phyloP scores from a whole-genome alignment of 345 rosid genomes.

The Eucalyptus erythrocorys region DNA sequence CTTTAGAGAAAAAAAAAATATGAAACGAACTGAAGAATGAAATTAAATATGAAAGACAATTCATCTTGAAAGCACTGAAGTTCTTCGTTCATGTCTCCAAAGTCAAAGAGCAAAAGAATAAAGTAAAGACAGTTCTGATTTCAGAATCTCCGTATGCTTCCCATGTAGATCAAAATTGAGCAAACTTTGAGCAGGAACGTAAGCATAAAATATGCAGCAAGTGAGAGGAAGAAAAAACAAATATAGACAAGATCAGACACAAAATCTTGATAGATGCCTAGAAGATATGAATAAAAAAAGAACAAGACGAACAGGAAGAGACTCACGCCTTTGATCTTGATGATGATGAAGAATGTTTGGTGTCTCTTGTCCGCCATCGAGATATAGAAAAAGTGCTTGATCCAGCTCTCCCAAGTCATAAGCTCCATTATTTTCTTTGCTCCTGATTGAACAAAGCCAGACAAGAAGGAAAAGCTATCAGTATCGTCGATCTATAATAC shows the following conservation, averaged over 20 bases:
- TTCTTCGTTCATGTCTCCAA: not conserved
- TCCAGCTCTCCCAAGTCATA: slow-evolving; percentile 90
- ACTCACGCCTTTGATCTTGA: slow-evolving; percentile 47
- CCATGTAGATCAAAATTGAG: not conserved
- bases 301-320: not conserved
- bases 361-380: slow-evolving; percentile 66
- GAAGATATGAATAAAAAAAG: not conserved
- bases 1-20: not conserved
- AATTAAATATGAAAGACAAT: not conserved
- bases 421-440: slow-evolving; percentile 19
- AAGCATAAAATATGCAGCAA: not conserved
- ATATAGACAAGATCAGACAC: not conserved
- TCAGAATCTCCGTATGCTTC: not conserved
- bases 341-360: slow-evolving; percentile 4
- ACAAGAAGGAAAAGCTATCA: not conserved
- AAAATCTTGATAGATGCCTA: not conserved
- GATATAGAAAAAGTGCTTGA: slow-evolving; percentile 87
- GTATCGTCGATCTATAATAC: not conserved
- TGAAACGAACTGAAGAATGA: not conserved
- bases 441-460: not conserved
- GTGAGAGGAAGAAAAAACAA: not conserved
- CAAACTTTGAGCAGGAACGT: not conserved
- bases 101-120: not conserved
- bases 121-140: not conserved
- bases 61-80: not conserved